Evolutionary conservation across 2,329 filamentous ascomycete genomes (phyloP).

Genomic region (Fusarium sp.): DNA sequence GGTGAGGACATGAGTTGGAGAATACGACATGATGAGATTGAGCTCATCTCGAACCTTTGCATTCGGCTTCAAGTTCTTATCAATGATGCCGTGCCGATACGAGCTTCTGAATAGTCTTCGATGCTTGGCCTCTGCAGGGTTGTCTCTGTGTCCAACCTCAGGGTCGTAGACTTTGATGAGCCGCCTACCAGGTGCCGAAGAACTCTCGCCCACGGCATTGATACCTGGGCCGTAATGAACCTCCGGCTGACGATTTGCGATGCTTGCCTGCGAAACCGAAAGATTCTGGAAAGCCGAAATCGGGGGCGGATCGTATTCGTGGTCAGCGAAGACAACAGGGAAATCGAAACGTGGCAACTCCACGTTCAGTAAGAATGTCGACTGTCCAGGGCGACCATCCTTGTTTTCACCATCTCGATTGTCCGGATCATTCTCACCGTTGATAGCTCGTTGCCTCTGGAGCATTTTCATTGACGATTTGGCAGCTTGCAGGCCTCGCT

Average conservation of each 20-base stretch:
- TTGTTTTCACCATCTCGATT: constrained; percentile 46
- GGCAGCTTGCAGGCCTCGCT: constrained; percentile 72
- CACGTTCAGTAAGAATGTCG: constrained; percentile 83
- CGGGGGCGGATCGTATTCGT: constrained; percentile 88
- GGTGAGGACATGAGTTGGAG: constrained; percentile 86
- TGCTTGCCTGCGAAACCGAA: constrained; percentile 68
- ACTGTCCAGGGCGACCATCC: constrained; percentile 59
- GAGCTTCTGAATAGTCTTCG: constrained; percentile 90
- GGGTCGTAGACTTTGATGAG: constrained; percentile 92
- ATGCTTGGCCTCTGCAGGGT: constrained; percentile 95
- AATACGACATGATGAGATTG: constrained; percentile 89
- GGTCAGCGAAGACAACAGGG: constrained; percentile 92
- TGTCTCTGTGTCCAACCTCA: constrained; percentile 87
- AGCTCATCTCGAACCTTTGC: constrained; percentile 94
- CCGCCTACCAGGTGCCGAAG: constrained; percentile 61
- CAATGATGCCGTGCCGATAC: constrained; percentile 88
- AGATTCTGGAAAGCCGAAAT: constrained; percentile 76
- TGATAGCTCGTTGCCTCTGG: constrained; percentile 57
- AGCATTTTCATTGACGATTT: constrained; percentile 69
- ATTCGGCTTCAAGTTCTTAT: constrained; percentile 95
- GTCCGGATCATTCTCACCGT: constrained; percentile 47
- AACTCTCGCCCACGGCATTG: constrained; percentile 68
- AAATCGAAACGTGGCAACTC: constrained; percentile 96
- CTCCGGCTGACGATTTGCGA: constrained; percentile 83
- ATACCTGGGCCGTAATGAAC: constrained; percentile 93